These are phyloP conservation scores for Macrotyloma uniflorum DNA, from an alignment of 306 rosid species.

Conservation along the genomic window DNA sequence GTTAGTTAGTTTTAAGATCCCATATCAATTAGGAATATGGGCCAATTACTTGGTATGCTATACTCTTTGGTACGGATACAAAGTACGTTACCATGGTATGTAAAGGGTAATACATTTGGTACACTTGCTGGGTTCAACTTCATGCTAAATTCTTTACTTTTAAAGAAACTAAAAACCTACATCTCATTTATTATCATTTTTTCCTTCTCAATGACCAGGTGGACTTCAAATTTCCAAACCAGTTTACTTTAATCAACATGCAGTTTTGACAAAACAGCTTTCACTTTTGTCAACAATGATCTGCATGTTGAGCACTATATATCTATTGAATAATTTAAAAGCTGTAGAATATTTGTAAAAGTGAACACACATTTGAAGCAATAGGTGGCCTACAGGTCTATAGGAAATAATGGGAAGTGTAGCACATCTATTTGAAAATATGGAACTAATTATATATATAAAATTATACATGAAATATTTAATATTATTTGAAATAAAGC, in stretches of 20 bases:
- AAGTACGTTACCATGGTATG: not conserved
- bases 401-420: not conserved
- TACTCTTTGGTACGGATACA: not conserved
- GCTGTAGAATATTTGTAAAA: conserved; percentile 2
- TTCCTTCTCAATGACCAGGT: not conserved
- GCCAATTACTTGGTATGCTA: not conserved
- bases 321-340: not conserved
- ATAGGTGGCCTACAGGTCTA: not conserved
- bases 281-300: not conserved
- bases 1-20: not conserved
- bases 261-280: not conserved
- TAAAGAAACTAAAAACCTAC: not conserved
- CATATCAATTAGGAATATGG: not conserved
- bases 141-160: not conserved
- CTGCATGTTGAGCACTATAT: conserved; percentile 7
- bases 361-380: not conserved
- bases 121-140: not conserved
- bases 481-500: not conserved
- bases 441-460: not conserved
- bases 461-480: not conserved
- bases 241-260: not conserved
- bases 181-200: not conserved
- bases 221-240: not conserved
- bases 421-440: conserved; percentile 1
- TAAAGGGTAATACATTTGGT: not conserved